phyloP scores from a whole-genome alignment of 345 rosid species.

The Citrus australasica region DNA sequence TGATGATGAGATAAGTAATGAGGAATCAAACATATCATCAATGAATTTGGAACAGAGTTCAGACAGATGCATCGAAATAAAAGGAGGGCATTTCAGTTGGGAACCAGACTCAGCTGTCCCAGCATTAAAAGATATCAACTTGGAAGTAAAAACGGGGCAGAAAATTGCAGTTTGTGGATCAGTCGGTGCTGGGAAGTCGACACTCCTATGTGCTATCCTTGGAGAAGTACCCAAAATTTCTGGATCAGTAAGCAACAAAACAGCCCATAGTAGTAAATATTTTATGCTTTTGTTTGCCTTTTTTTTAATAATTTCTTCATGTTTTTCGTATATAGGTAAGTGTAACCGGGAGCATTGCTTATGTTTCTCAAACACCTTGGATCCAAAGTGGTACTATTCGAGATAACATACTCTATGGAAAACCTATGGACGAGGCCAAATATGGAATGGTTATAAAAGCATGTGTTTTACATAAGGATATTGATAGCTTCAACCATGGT shows the following conservation, averaged over 20 bases:
- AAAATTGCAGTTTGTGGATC: conserved; percentile 77
- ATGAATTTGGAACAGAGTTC: conserved; percentile 8
- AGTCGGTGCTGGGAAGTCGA: conserved; percentile 77
- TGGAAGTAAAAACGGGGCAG: conserved; percentile 44
- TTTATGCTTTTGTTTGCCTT: not conserved
- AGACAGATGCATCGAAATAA: conserved; percentile 34
- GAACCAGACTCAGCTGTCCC: conserved; percentile 39
- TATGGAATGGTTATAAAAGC: conserved; percentile 52
- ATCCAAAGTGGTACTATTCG: conserved; percentile 79
- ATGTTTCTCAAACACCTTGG: conserved; percentile 80
- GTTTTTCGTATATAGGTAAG: conserved; percentile 33
- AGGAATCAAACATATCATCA: conserved; percentile 21
- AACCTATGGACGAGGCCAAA: conserved; percentile 49
- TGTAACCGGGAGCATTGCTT: conserved; percentile 52
- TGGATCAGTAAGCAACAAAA: conserved; percentile 51
- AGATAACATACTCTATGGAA: conserved; percentile 64
- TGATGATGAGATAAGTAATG: conserved; percentile 51
- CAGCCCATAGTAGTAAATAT: not conserved
- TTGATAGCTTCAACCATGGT: conserved; percentile 57
- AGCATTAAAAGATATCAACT: conserved; percentile 37
- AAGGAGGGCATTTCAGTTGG: conserved; percentile 66
- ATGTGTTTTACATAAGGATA: conserved; percentile 71
- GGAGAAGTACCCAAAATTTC: conserved; percentile 64
- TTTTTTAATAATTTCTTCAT: not conserved
- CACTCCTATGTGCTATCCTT: conserved; percentile 59